phyloP scores from a whole-genome alignment of 768 basidiomycete species.

The Gyrodon lividus region DNA sequence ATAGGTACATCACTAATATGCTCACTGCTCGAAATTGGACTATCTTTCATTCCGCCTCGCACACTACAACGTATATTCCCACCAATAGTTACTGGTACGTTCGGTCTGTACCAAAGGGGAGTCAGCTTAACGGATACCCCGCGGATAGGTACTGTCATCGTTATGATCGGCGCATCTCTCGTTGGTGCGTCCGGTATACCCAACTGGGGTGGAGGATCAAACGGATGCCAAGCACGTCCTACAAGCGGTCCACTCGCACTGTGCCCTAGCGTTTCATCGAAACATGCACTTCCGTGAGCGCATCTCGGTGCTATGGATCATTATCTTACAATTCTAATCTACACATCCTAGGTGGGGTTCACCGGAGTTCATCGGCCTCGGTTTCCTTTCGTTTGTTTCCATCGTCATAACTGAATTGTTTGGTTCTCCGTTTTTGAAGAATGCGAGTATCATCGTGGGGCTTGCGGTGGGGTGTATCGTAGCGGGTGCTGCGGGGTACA shows the following conservation, averaged over 20 bases:
- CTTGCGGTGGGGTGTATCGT: conserved; percentile 79
- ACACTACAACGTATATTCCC: conserved; percentile 70
- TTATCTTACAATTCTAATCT: neutral
- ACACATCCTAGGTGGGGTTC: conserved; percentile 63
- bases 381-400: conserved; percentile 76
- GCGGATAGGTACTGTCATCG: conserved; percentile 63
- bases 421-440: conserved; percentile 83
- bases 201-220: conserved; percentile 86
- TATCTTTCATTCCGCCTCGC: conserved; percentile 71
- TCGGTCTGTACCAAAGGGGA: neutral
- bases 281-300: conserved; percentile 61
- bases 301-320: neutral
- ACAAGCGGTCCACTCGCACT: conserved; percentile 63
- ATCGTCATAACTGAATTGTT: conserved; percentile 82
- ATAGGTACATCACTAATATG: conserved; percentile 75
- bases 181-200: conserved; percentile 71
- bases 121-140: neutral
- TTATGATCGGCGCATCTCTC: conserved; percentile 78
- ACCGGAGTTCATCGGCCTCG: conserved; percentile 82
- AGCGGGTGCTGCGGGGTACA: conserved; percentile 76
- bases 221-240: conserved; percentile 63
- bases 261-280: conserved; percentile 71
- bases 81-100: conserved; percentile 70
- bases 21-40: conserved; percentile 74
- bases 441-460: conserved; percentile 74